Evolutionary conservation across 129 eudicot species (phyloP).

Genomic region (Artemisia argyi): DNA sequence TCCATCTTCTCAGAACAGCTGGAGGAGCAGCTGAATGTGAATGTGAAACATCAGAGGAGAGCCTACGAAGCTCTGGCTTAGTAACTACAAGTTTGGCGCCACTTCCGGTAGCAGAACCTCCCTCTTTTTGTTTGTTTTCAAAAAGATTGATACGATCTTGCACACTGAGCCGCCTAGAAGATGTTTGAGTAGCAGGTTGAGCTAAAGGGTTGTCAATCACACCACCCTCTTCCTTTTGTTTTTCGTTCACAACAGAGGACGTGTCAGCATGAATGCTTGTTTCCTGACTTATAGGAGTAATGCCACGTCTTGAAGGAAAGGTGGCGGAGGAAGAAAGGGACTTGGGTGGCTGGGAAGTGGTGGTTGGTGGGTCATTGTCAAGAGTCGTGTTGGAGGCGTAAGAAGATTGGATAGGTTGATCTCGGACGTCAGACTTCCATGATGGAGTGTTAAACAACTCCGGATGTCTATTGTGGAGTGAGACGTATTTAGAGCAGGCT

Average conservation of each 20-base stretch:
- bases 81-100: slow-evolving; percentile 51
- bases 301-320: slow-evolving; percentile 26
- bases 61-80: slow-evolving; percentile 76
- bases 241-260: slow-evolving; percentile 22
- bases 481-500: slow-evolving; percentile 64
- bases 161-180: slow-evolving; percentile 85
- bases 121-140: slow-evolving; percentile 93
- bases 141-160: slow-evolving; percentile 90
- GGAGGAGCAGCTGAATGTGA: slow-evolving; percentile 26
- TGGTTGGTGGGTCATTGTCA: slow-evolving; percentile 55
- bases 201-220: slow-evolving; percentile 26
- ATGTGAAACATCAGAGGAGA: slow-evolving; percentile 72
- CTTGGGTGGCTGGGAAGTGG: slow-evolving; percentile 14
- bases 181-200: slow-evolving; percentile 44
- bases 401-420: slow-evolving; percentile 60
- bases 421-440: slow-evolving; percentile 34
- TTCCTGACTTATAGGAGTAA: slow-evolving; percentile 36
- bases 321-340: slow-evolving; percentile 32
- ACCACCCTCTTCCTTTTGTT: slow-evolving; percentile 37
- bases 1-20: slow-evolving; percentile 93
- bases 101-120: slow-evolving; percentile 51
- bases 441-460: slow-evolving; percentile 45
- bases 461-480: slow-evolving; percentile 55
- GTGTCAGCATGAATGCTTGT: slow-evolving; percentile 43
- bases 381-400: slow-evolving; percentile 90